phyloP scores from a whole-genome alignment of 1,284 basidiomycete species.

The Apiotrichum mycotoxinovorans region DNA sequence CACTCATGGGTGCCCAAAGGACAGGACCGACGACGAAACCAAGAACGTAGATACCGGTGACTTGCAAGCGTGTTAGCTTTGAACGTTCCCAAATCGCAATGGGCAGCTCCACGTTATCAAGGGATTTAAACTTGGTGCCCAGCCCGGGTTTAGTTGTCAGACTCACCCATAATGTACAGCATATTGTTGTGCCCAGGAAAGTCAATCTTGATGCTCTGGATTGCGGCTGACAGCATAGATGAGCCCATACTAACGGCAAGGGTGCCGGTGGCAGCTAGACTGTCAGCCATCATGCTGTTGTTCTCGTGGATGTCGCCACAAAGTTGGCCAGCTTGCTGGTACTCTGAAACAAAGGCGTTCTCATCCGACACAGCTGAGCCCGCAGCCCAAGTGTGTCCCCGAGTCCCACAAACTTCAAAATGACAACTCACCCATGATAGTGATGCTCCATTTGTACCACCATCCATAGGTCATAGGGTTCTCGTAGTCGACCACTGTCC shows the following conservation, averaged over 20 bases:
- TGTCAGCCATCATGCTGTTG: not conserved
- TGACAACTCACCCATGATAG: not conserved
- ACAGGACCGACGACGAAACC: constrained; percentile 23
- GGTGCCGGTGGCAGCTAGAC: constrained; percentile 19
- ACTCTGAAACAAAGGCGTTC: no score
- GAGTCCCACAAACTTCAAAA: not conserved
- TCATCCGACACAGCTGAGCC: no score
- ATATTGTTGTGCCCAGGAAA: constrained; percentile 25
- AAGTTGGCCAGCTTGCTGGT: no score
- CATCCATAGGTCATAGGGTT: constrained; percentile 31
- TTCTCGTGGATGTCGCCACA: not conserved
- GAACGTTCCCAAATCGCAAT: no score
- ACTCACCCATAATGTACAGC: constrained; percentile 27
- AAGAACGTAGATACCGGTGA: constrained; percentile 20
- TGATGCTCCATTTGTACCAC: constrained; percentile 33
- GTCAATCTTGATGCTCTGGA: constrained; percentile 18
- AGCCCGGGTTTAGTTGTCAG: not conserved
- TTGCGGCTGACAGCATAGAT: constrained; percentile 30
- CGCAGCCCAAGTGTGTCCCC: not conserved
- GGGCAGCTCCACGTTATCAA: no score
- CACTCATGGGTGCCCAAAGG: constrained; percentile 34
- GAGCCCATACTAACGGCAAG: constrained; percentile 26
- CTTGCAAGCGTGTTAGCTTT: not conserved
- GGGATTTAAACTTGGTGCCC: no score
- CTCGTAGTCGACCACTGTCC: constrained; percentile 15